Percentiles rank a stretch among this genome's conserved stretches.
Conservation (phyloP, 2,329 filamentous ascomycete genomes). For the Rutstroemia sydowiana region DNA sequence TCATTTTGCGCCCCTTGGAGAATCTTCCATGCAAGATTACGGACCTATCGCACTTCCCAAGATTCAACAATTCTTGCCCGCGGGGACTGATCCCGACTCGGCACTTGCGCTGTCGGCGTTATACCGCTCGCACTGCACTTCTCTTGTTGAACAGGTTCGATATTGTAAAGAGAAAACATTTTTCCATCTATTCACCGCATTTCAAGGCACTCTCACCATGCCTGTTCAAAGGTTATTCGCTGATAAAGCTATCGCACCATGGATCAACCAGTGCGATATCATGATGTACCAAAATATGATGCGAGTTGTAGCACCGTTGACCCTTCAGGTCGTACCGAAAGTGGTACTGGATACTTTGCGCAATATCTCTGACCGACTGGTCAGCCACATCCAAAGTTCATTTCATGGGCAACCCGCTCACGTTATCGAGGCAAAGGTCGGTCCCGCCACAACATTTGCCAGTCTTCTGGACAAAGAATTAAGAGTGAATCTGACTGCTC, state of each 20-base stretch:
- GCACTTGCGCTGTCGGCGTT: constrained; percentile 79
- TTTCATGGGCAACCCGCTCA: constrained; percentile 81
- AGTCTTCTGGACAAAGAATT: constrained; percentile 79
- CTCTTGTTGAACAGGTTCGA: constrained; percentile 87
- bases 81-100: constrained; percentile 76
- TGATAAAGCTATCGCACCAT: constrained; percentile 71
- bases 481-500: constrained; percentile 86
- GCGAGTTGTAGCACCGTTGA: constrained; percentile 79
- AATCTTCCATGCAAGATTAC: constrained; percentile 52
- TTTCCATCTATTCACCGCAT: constrained; percentile 88
- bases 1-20: constrained; percentile 51
- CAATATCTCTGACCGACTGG: constrained; percentile 76
- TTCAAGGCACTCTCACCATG: constrained; percentile 92
- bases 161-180: constrained; percentile 97
- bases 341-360: constrained; percentile 79
- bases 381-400: constrained; percentile 73
- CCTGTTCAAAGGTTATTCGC: constrained; percentile 90
- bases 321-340: constrained; percentile 84
- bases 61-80: constrained; percentile 73
- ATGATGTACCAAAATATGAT: constrained; percentile 97
- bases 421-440: constrained; percentile 78
- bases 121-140: constrained; percentile 92
- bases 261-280: constrained; percentile 95
- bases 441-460: constrained; percentile 82
- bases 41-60: constrained; percentile 75